Percentiles rank a stretch among this genome's conserved stretches.
These are phyloP conservation scores for Lachnellula suecica DNA, from an alignment of 2,329 filamentous ascomycete genomes.

Conservation along the genomic window DNA sequence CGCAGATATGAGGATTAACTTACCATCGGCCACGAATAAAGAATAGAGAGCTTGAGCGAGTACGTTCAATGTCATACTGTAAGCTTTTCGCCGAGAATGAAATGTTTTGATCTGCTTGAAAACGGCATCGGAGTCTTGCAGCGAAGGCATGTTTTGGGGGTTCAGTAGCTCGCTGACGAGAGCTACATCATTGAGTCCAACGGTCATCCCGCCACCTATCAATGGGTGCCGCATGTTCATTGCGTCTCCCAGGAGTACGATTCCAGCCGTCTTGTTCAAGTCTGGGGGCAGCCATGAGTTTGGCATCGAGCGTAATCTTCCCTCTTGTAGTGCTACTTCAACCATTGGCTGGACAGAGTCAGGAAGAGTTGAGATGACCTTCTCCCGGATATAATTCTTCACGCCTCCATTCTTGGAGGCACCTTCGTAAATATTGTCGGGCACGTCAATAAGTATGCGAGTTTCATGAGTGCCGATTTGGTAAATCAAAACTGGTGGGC, in stretches of 20 bases:
- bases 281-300: slow-evolving; percentile 4
- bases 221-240: slow-evolving; percentile 14
- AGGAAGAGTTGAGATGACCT: slow-evolving; percentile 8
- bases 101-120: background rate
- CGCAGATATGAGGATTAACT: background rate
- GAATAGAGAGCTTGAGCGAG: slow-evolving; percentile 6
- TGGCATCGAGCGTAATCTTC: slow-evolving; percentile 7
- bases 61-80: slow-evolving; percentile 2
- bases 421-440: background rate
- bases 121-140: background rate
- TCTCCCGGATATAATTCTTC: slow-evolving; percentile 5
- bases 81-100: background rate
- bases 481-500: slow-evolving; percentile 11
- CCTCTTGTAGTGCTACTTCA: background rate
- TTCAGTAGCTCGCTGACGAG: background rate
- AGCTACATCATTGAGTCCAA: slow-evolving; percentile 10
- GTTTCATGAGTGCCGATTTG: slow-evolving; percentile 14
- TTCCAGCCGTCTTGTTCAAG: background rate
- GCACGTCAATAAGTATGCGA: slow-evolving; percentile 13
- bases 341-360: slow-evolving; percentile 3
- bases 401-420: background rate
- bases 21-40: slow-evolving; percentile 5
- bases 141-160: background rate
- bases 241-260: slow-evolving; percentile 6
- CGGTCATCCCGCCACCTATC: slow-evolving; percentile 10